A percentile compares a stretch with the other conserved stretches of the same genome.
These are phyloP conservation scores for Termitomyces sp. DNA, from an alignment of 768 basidiomycete species.

Conservation along the genomic window DNA sequence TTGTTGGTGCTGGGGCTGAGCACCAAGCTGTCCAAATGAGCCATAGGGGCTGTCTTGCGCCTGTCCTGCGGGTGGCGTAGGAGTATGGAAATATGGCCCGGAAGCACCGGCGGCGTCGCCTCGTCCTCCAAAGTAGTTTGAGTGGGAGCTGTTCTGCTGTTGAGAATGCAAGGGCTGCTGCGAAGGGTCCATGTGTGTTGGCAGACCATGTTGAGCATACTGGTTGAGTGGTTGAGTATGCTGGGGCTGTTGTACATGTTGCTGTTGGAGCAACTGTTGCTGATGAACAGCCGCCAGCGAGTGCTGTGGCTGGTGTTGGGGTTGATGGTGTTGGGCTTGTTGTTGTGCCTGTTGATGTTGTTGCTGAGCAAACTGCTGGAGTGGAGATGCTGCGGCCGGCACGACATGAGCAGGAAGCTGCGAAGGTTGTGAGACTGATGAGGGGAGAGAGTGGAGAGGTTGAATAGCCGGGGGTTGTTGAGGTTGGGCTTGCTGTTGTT, in stretches of 20 bases:
- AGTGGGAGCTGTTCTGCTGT: constrained; percentile 42
- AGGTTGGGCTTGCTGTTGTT: constrained; percentile 36
- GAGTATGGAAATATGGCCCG: constrained; percentile 69
- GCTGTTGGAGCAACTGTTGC: constrained; percentile 6
- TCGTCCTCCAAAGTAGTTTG: constrained; percentile 62
- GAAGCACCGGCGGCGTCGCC: constrained; percentile 37
- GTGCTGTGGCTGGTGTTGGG: constrained; percentile 27
- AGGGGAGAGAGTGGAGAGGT: constrained; percentile 18
- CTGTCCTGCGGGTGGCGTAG: constrained; percentile 68
- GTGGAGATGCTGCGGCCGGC: constrained; percentile 26
- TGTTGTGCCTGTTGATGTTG: constrained; percentile 30
- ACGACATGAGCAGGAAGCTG: constrained; percentile 27
- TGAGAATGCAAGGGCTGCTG: constrained; percentile 37
- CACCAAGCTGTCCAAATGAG: constrained; percentile 58
- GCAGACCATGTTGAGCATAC: constrained; percentile 63
- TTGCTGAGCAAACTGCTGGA: constrained; percentile 38
- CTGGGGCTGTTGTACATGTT: constrained; percentile 1
- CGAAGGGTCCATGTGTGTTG: constrained; percentile 60
- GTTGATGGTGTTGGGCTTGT: constrained; percentile 28
- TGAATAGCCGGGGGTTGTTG: constrained; percentile 20
- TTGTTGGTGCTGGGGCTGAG: constrained; percentile 58
- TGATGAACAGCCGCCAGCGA: constrained; percentile 12
- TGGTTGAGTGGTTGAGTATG: constrained; percentile 39
- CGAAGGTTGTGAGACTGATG: constrained; percentile 24
- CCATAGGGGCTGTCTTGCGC: constrained; percentile 60